Evolutionary conservation across 331 rosid genomes (phyloP).

Genomic region (Quercus tomentella): DNA sequence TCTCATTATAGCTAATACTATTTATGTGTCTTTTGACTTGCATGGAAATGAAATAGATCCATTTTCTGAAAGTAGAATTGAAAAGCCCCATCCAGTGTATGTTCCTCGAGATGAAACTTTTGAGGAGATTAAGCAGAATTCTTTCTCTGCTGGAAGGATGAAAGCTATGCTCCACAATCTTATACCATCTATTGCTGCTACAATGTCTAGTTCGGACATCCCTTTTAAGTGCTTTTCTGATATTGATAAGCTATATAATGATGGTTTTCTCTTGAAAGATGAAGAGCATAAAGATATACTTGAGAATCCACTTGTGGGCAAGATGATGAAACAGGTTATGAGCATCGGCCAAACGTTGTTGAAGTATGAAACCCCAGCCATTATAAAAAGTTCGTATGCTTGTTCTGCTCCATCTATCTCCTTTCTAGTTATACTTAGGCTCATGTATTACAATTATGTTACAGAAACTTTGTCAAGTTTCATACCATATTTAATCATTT

Average conservation of each 20-base stretch:
- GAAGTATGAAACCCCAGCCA: conserved; percentile 77
- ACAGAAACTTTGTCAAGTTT: background rate
- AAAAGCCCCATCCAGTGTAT: conserved; percentile 91
- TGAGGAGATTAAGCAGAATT: conserved; percentile 81
- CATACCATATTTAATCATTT: background rate
- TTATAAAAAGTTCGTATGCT: conserved; percentile 51
- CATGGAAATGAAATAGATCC: conserved; percentile 53
- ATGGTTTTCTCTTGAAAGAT: conserved; percentile 64
- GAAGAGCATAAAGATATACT: conserved; percentile 36
- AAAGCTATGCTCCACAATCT: conserved; percentile 92
- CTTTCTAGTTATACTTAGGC: background rate
- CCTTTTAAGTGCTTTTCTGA: conserved; percentile 84
- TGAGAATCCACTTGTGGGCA: conserved; percentile 35
- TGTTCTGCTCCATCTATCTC: background rate
- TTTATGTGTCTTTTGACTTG: conserved; percentile 5
- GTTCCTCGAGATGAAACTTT: conserved; percentile 97
- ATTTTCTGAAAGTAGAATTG: conserved; percentile 69
- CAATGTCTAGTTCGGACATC: conserved; percentile 73
- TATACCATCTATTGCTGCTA: conserved; percentile 69
- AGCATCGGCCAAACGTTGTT: conserved; percentile 48
- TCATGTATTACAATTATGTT: conserved; percentile 1
- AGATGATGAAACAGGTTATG: conserved; percentile 55
- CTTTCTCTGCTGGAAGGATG: conserved; percentile 88
- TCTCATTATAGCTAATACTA: background rate
- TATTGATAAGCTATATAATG: conserved; percentile 77